phyloP scores from a whole-genome alignment of 495 filamentous ascomycete species.

The Penicillium robsamsonii region DNA sequence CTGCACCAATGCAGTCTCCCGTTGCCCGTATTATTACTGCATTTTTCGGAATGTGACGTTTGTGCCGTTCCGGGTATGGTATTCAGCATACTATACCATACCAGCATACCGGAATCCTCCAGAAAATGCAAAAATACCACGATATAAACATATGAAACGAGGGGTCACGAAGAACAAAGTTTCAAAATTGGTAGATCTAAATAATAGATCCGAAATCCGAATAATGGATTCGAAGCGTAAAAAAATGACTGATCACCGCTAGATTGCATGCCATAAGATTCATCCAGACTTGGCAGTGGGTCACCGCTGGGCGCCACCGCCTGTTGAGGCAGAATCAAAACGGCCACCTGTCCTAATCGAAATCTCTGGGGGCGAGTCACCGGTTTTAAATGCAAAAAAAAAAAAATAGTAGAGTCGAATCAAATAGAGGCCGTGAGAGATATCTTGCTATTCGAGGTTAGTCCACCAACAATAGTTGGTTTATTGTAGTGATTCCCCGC shows the following conservation, averaged over 20 bases:
- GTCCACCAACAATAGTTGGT: neutral
- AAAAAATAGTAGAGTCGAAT: neutral
- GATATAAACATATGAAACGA: neutral
- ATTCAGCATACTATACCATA: conserved; percentile 29
- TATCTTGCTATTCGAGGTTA: neutral
- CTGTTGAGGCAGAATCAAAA: conserved; percentile 18
- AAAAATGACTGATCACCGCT: conserved; percentile 17
- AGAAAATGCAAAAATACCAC: conserved; percentile 21
- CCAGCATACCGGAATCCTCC: conserved; percentile 5
- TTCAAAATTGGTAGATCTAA: neutral
- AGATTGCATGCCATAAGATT: conserved; percentile 24
- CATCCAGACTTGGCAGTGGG: conserved; percentile 27
- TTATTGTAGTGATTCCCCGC: neutral
- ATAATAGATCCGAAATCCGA: conserved; percentile 8
- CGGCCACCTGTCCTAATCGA: conserved; percentile 27
- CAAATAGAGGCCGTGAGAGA: neutral
- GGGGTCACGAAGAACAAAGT: neutral
- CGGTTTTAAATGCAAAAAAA: neutral
- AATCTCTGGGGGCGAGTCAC: conserved; percentile 7
- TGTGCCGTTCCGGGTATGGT: conserved; percentile 14
- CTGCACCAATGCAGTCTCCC: neutral
- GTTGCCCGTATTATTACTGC: conserved; percentile 6
- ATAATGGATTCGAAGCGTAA: conserved; percentile 2
- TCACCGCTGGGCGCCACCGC: conserved; percentile 21
- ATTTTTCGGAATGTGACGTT: conserved; percentile 20